phyloP scores from a whole-genome alignment of 495 filamentous ascomycete species.

The Penicillium argentinense region DNA sequence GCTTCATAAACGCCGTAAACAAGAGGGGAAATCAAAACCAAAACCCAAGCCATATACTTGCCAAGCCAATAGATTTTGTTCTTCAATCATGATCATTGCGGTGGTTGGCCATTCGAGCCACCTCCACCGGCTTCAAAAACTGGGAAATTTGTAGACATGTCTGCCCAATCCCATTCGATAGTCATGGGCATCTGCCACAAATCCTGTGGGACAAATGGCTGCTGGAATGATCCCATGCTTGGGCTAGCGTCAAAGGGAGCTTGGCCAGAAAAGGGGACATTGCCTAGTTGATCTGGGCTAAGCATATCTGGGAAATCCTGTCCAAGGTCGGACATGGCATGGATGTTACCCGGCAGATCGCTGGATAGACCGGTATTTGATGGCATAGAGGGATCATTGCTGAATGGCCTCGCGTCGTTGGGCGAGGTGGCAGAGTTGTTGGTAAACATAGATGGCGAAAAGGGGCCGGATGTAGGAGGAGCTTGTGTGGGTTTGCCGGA shows the following conservation, averaged over 20 bases:
- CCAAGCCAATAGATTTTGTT: too few species aligned
- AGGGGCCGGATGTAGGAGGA: conserved; percentile 30
- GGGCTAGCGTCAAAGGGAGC: conserved; percentile 37
- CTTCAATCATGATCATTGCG: conserved; percentile 23
- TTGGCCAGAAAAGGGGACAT: conserved; percentile 46
- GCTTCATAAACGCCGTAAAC: conserved; percentile 5
- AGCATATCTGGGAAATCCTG: conserved; percentile 43
- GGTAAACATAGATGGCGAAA: conserved; percentile 36
- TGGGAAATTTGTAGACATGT: conserved; percentile 62
- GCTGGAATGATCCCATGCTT: conserved; percentile 64
- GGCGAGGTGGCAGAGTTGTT: conserved; percentile 26
- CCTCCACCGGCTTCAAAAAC: conserved; percentile 35
- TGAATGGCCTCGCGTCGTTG: conserved; percentile 30
- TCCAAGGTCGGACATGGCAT: conserved; percentile 34
- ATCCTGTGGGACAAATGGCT: conserved; percentile 95
- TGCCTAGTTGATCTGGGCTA: conserved; percentile 39
- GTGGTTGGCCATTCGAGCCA: conserved; percentile 21
- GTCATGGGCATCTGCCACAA: conserved; percentile 96
- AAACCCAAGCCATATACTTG: neutral
- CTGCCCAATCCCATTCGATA: conserved; percentile 97
- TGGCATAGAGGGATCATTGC: conserved; percentile 35
- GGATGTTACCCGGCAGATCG: conserved; percentile 29
- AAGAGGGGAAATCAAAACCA: conserved; percentile 3
- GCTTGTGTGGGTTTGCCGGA: conserved; percentile 23
- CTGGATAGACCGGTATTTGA: conserved; percentile 22